Evolutionary conservation across 2,329 filamentous ascomycete species (phyloP).

Genomic region (Zymoseptoria brevis): DNA sequence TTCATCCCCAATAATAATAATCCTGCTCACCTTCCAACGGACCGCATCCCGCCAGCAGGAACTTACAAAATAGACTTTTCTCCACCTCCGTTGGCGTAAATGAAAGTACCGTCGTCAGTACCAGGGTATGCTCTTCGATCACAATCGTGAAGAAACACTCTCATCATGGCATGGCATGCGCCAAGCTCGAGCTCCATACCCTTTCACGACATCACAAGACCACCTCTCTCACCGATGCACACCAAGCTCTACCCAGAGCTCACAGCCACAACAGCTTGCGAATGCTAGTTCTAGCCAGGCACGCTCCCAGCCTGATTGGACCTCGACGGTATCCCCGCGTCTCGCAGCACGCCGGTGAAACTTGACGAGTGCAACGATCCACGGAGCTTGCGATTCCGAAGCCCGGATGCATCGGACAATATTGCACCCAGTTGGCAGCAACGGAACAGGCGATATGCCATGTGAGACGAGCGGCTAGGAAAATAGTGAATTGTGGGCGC

Average conservation of each 20-base stretch:
- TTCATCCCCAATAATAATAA: neutral
- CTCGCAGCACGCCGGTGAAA: neutral
- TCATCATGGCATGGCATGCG: neutral
- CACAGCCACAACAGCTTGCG: neutral
- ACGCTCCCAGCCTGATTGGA: neutral
- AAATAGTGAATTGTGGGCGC: neutral
- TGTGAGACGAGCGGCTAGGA: too few species aligned
- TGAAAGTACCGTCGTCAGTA: neutral
- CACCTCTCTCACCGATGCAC: neutral
- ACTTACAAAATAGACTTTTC: neutral
- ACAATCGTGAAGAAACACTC: neutral
- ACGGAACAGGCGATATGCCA: too few species aligned
- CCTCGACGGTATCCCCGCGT: neutral
- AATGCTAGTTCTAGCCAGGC: neutral
- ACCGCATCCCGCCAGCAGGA: neutral
- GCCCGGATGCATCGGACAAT: neutral
- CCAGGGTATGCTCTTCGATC: neutral
- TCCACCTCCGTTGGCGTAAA: neutral
- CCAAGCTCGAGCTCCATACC: neutral
- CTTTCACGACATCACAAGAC: neutral
- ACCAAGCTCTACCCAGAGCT: neutral
- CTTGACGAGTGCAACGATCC: neutral
- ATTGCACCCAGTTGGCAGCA: too few species aligned
- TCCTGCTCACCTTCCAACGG: neutral
- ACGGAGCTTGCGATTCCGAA: neutral